phyloP scores from a whole-genome alignment of 2,329 filamentous ascomycete species.

The Lasiodiplodia hormozganensis region DNA sequence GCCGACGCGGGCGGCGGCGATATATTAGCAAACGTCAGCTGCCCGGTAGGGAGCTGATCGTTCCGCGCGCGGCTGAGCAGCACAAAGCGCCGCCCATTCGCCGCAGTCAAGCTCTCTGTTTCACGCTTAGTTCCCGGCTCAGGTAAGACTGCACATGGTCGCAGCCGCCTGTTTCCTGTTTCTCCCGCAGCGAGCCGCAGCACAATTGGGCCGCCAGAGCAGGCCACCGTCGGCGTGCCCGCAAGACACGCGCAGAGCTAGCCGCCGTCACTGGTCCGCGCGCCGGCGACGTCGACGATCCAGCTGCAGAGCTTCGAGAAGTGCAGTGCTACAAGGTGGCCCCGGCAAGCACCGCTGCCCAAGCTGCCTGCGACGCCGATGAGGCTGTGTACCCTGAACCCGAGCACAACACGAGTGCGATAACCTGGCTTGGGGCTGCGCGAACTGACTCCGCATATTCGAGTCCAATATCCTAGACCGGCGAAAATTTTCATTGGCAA shows the following conservation, averaged over 20 bases:
- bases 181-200: background rate
- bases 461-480: conserved; percentile 8
- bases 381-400: conserved; percentile 17
- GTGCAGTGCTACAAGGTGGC: background rate
- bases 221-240: background rate
- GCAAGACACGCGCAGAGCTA: background rate
- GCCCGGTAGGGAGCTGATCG: conserved; percentile 16
- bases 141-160: conserved; percentile 13
- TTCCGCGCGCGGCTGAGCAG: conserved; percentile 27
- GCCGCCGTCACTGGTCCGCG: conserved; percentile 6
- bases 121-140: conserved; percentile 15
- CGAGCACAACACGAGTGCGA: conserved; percentile 23
- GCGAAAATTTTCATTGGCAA: conserved; percentile 5
- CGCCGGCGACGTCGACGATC: background rate
- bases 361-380: background rate
- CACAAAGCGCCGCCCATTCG: conserved; percentile 19
- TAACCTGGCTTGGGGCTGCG: conserved; percentile 6
- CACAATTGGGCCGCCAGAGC: conserved; percentile 8
- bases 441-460: conserved; percentile 21
- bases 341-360: background rate
- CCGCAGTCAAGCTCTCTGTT: conserved; percentile 24
- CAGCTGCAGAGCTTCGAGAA: background rate
- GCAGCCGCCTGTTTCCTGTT: conserved; percentile 7
- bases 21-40: conserved; percentile 27
- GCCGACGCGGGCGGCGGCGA: conserved; percentile 14